Conservation (phyloP, 495 filamentous ascomycete genomes). For the Platismatia glauca region DNA sequence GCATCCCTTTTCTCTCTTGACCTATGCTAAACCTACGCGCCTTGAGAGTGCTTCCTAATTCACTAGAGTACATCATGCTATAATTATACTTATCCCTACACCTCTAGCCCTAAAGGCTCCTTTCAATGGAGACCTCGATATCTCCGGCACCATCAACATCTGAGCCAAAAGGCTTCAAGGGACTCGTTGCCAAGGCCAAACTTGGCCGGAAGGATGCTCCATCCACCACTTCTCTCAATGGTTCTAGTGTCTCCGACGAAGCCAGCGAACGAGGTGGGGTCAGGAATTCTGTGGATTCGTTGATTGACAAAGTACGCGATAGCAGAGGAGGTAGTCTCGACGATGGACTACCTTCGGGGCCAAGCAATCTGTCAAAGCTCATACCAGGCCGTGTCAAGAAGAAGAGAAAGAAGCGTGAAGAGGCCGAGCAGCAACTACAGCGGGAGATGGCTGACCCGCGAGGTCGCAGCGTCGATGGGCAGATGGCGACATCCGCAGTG, state of each 20-base stretch:
- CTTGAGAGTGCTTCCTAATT: constrained; percentile 21
- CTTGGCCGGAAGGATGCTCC: constrained; percentile 24
- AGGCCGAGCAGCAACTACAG: constrained; percentile 24
- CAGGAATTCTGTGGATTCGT: constrained; percentile 21
- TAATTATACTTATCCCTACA: constrained; percentile 2
- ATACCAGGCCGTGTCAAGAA: constrained; percentile 42
- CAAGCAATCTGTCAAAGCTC: constrained; percentile 38
- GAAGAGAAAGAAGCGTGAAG: constrained; percentile 30
- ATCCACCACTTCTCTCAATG: constrained; percentile 25
- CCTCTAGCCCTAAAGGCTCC: background rate
- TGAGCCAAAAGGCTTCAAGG: constrained; percentile 24
- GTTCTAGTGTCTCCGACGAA: constrained; percentile 24
- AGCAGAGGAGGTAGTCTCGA: constrained; percentile 29
- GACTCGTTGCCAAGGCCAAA: constrained; percentile 29
- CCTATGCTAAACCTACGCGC: constrained; percentile 22
- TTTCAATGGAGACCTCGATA: constrained; percentile 23
- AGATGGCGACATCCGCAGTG: constrained; percentile 22
- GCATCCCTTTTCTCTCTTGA: background rate
- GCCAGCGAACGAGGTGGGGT: constrained; percentile 26
- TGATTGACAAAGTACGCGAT: constrained; percentile 35
- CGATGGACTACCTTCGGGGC: constrained; percentile 19
- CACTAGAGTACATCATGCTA: background rate
- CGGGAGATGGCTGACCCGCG: constrained; percentile 32
- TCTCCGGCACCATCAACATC: constrained; percentile 22
- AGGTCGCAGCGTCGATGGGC: constrained; percentile 25